Percentiles rank a stretch among this genome's conserved stretches.
Evolutionary conservation across 2,329 filamentous ascomycete species (phyloP).

Genomic region (Penicillium sp.): DNA sequence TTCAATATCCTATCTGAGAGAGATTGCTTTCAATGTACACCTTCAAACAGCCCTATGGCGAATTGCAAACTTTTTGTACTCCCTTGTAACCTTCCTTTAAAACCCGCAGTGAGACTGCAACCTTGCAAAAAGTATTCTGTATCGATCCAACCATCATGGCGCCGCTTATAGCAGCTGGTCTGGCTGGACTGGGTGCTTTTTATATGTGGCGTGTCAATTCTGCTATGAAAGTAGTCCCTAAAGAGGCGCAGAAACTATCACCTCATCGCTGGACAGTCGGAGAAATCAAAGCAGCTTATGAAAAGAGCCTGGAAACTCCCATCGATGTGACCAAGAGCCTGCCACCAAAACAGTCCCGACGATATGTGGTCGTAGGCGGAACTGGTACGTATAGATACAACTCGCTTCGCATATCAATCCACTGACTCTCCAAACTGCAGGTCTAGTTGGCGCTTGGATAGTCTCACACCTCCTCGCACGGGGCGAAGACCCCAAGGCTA

Average conservation of each 20-base stretch:
- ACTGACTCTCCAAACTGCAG: conserved; percentile 33
- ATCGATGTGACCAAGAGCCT: conserved; percentile 37
- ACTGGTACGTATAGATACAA: conserved; percentile 31
- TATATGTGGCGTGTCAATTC: conserved; percentile 35
- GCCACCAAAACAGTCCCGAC: conserved; percentile 39
- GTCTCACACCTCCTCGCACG: conserved; percentile 55
- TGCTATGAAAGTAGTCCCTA: conserved; percentile 28
- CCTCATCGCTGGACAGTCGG: conserved; percentile 38
- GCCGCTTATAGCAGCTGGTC: conserved; percentile 6
- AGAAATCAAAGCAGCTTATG: conserved; percentile 34
- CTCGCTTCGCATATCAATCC: background rate
- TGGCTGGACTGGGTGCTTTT: conserved; percentile 20
- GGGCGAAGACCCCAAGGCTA: conserved; percentile 52
- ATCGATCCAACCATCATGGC: conserved; percentile 8
- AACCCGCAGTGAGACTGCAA: background rate
- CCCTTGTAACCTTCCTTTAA: background rate
- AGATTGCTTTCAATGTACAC: background rate
- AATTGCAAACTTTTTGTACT: background rate
- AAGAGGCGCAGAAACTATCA: conserved; percentile 28
- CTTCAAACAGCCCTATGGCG: background rate
- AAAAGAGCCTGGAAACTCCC: conserved; percentile 28
- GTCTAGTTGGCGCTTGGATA: conserved; percentile 57
- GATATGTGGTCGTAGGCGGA: conserved; percentile 44
- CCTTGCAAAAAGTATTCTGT: background rate
- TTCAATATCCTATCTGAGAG: background rate